These are phyloP conservation scores for Solanum pinnatisectum DNA, from an alignment of 257 asterid genomes.

Conservation along the genomic window DNA sequence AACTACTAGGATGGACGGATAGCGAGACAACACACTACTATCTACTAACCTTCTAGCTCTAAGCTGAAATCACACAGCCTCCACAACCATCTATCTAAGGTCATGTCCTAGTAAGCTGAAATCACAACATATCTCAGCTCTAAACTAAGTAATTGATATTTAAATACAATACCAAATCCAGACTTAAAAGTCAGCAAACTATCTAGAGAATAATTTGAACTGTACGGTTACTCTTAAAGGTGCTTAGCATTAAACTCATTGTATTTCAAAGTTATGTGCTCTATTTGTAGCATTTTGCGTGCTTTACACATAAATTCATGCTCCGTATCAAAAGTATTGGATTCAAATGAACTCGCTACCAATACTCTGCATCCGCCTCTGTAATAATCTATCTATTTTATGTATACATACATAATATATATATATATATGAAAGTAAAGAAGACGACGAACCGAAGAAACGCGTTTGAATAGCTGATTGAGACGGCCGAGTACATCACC, in stretches of 20 bases:
- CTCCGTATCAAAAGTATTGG: neutral
- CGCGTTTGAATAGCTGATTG: conserved; percentile 78
- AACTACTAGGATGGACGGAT: neutral
- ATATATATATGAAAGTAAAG: neutral
- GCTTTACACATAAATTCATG: neutral
- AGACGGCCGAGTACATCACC: conserved; percentile 97
- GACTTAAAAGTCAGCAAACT: neutral
- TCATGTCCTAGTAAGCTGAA: neutral
- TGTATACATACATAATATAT: neutral
- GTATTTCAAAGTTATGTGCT: neutral
- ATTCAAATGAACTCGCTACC: neutral
- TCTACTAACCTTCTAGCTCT: neutral
- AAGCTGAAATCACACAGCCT: neutral
- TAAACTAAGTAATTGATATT: neutral
- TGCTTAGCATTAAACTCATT: neutral
- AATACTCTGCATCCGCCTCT: neutral
- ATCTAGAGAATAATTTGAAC: neutral
- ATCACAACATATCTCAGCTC: neutral
- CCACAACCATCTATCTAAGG: neutral
- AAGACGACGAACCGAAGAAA: conserved; percentile 31
- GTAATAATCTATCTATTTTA: neutral
- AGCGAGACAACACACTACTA: neutral
- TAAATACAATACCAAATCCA: neutral
- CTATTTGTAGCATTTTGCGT: neutral
- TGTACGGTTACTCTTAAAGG: neutral